These are phyloP conservation scores for Gynochthodes officinalis DNA, from an alignment of 257 asterid genomes.

Conservation along the genomic window DNA sequence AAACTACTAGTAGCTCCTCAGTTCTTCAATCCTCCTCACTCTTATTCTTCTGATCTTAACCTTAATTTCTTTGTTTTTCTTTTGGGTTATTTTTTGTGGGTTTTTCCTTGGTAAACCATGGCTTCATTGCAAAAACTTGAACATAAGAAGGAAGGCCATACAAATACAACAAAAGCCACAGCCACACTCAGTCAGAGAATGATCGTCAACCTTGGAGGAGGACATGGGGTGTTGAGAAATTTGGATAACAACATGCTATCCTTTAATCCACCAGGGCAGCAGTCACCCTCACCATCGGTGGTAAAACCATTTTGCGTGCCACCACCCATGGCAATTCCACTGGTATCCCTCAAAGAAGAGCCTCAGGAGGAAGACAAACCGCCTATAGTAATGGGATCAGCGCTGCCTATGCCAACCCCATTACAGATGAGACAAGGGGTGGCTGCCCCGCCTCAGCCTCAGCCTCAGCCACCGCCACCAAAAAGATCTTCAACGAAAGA, in stretches of 20 bases:
- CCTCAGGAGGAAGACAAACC: conserved; percentile 31
- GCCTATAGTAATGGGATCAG: conserved; percentile 8
- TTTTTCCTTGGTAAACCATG: not conserved
- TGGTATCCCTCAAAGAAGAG: conserved; percentile 36
- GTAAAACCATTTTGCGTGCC: conserved; percentile 31
- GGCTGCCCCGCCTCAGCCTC: not conserved
- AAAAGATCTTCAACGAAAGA: conserved; percentile 54
- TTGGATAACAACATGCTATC: not conserved
- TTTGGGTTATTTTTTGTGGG: not conserved
- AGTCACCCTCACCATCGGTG: not conserved
- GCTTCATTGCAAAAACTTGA: conserved; percentile 9
- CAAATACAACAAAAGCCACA: not conserved
- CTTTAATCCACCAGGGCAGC: not conserved
- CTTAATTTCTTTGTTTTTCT: not conserved
- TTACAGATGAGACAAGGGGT: conserved; percentile 15
- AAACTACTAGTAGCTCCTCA: not conserved
- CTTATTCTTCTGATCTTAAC: not conserved
- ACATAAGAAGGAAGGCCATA: not conserved
- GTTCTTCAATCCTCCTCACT: not conserved
- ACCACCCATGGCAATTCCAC: conserved; percentile 20
- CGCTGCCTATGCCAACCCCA: conserved; percentile 17
- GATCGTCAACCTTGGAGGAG: conserved; percentile 2
- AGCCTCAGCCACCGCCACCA: conserved; percentile 34
- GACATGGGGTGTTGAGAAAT: conserved; percentile 11
- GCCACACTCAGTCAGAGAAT: not conserved